Evolutionary conservation across 306 rosid species (phyloP).

Genomic region (Cotoneaster glaucophyllus): DNA sequence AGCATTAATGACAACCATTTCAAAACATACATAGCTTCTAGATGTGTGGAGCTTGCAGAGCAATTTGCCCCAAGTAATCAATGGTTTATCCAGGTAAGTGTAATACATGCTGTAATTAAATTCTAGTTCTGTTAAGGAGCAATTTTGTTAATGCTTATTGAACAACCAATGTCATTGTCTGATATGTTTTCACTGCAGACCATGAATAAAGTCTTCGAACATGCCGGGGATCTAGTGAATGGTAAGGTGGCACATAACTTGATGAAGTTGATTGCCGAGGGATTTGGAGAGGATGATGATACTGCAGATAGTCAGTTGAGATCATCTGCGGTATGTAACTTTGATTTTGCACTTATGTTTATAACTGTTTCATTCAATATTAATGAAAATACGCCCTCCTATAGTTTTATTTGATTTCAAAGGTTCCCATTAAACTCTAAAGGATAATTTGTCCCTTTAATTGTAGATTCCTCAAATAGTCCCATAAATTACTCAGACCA

Average conservation of each 20-base stretch:
- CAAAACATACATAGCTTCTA: slow-evolving; percentile 90
- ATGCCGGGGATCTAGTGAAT: slow-evolving; percentile 98
- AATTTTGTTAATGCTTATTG: neutral
- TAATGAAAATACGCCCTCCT: neutral
- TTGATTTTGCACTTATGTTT: slow-evolving; percentile 14
- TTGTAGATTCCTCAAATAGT: neutral
- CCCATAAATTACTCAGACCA: neutral
- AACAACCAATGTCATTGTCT: slow-evolving; percentile 1
- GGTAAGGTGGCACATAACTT: slow-evolving; percentile 94
- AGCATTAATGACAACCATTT: slow-evolving; percentile 81
- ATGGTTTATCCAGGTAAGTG: slow-evolving; percentile 96
- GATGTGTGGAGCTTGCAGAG: slow-evolving; percentile 95
- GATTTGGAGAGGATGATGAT: slow-evolving; percentile 91
- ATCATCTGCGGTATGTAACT: slow-evolving; percentile 85
- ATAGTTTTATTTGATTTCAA: neutral
- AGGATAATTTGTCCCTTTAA: neutral
- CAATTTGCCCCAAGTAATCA: slow-evolving; percentile 96
- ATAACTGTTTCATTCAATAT: neutral
- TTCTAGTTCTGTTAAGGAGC: neutral
- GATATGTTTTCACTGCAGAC: slow-evolving; percentile 47
- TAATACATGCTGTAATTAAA: slow-evolving; percentile 18
- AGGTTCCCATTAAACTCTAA: neutral
- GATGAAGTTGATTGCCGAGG: slow-evolving; percentile 96
- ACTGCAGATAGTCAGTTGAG: slow-evolving; percentile 81
- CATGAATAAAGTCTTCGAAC: slow-evolving; percentile 99